phyloP scores from a whole-genome alignment of 2,329 filamentous ascomycete genomes.

The Fusarium paranaense region DNA sequence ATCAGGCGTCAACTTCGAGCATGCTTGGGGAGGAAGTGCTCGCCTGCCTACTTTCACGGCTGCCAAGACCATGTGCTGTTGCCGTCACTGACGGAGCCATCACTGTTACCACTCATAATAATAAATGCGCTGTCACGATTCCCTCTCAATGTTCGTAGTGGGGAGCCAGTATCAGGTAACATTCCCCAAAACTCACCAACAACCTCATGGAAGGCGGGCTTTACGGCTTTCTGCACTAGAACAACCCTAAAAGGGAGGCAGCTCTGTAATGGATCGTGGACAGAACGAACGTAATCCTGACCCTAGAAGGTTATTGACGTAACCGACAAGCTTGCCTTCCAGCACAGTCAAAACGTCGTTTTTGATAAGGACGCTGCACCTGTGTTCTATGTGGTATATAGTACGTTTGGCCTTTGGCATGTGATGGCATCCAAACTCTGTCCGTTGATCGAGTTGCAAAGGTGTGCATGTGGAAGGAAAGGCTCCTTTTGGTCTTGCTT shows the following conservation, averaged over 20 bases:
- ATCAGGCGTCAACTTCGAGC: slow-evolving; percentile 4
- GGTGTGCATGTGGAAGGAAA: slow-evolving; percentile 18
- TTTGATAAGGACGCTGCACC: slow-evolving; percentile 38
- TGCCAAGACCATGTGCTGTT: slow-evolving; percentile 14
- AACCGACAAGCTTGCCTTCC: slow-evolving; percentile 21
- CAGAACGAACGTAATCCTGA: slow-evolving; percentile 38
- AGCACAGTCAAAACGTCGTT: slow-evolving; percentile 45
- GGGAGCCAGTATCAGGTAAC: slow-evolving; percentile 27
- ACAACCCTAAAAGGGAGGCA: slow-evolving; percentile 38
- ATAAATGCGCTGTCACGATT: slow-evolving; percentile 26
- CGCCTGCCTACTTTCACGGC: slow-evolving; percentile 10
- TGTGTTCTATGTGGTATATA: not conserved
- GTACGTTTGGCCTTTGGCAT: slow-evolving; percentile 40
- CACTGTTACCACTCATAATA: not conserved
- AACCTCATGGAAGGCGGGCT: not conserved
- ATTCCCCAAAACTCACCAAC: slow-evolving; percentile 4
- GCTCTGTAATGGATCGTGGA: slow-evolving; percentile 24
- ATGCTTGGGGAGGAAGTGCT: slow-evolving; percentile 4
- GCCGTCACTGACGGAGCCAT: slow-evolving; percentile 30
- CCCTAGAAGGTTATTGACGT: slow-evolving; percentile 23
- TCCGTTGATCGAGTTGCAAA: not conserved
- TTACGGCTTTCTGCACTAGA: slow-evolving; percentile 39
- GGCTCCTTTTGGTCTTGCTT: slow-evolving; percentile 40
- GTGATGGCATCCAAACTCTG: not conserved
- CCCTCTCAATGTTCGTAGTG: slow-evolving; percentile 32